Evolutionary conservation across 805 yeast species (phyloP).

Genomic region (Barnettozyma sp.): DNA sequence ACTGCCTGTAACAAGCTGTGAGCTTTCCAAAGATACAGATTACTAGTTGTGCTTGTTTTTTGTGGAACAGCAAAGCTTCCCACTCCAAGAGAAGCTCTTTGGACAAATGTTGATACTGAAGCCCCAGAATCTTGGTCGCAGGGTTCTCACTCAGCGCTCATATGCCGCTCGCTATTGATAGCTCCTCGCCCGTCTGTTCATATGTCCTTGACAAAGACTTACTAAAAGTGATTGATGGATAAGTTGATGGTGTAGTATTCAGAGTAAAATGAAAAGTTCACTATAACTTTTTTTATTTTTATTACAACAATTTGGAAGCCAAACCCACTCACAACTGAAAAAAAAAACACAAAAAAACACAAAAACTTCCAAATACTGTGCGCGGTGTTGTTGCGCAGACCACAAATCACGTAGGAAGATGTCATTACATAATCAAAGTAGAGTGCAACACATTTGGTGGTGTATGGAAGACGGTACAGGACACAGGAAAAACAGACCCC

Average conservation of each 20-base stretch:
- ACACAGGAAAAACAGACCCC: not conserved
- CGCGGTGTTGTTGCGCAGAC: not conserved
- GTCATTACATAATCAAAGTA: not conserved
- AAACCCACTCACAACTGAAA: too few relatives aligned
- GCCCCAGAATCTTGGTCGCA: not conserved
- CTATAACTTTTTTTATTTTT: constrained; percentile 8
- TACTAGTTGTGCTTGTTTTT: too few relatives aligned
- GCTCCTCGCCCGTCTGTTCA: not conserved
- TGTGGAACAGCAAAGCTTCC: too few relatives aligned
- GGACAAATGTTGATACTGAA: too few relatives aligned
- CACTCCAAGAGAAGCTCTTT: too few relatives aligned
- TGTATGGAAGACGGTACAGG: not conserved
- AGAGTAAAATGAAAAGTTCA: constrained; percentile 8
- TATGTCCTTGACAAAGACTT: too few relatives aligned
- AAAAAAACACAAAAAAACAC: constrained; percentile 1
- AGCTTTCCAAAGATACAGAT: too few relatives aligned
- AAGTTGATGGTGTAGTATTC: constrained; percentile 4
- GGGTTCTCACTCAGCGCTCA: not conserved
- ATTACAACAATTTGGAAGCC: too few relatives aligned
- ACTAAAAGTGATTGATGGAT: constrained; percentile 12
- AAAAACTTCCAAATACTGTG: not conserved
- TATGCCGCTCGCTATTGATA: not conserved
- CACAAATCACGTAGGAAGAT: too few relatives aligned
- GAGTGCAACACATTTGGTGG: not conserved
- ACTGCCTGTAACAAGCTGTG: too few relatives aligned